Percentiles rank a stretch among this genome's conserved stretches.
Conservation (phyloP, 495 filamentous ascomycete species). For the Podospora bellae-mahoneyi region DNA sequence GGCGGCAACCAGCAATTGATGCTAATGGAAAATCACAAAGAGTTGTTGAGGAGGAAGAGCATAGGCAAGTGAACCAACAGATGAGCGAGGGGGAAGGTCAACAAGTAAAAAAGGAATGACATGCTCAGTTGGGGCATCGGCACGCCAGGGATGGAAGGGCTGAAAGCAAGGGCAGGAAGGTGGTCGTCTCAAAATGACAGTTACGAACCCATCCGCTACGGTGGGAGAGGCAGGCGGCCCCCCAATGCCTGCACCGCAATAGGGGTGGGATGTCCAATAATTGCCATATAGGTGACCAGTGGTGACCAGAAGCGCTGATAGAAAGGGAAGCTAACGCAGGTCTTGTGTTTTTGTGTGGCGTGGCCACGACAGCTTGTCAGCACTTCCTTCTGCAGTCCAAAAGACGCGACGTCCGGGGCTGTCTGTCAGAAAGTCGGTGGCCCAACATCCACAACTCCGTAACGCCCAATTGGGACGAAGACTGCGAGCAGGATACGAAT, state of each 20-base stretch:
- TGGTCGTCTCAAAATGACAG: not conserved
- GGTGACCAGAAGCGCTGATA: not conserved
- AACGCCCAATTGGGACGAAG: not conserved
- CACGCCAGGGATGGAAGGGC: conserved; percentile 10
- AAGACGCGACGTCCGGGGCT: not conserved
- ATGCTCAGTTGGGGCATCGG: conserved; percentile 1
- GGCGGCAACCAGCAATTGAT: not conserved
- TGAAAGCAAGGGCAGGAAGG: not conserved
- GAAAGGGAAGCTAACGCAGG: conserved; percentile 7
- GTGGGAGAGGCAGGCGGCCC: not conserved
- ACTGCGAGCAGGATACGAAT: not conserved
- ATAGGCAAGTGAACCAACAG: not conserved
- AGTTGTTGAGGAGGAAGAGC: not conserved
- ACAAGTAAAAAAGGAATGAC: conserved; percentile 1
- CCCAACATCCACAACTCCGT: not conserved
- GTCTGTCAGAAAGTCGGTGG: not conserved
- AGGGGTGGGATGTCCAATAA: not conserved
- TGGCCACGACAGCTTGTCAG: not conserved
- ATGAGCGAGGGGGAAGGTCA: not conserved
- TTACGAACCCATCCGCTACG: not conserved
- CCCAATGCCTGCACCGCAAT: not conserved
- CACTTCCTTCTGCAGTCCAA: not conserved
- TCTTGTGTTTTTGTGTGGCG: conserved; percentile 5
- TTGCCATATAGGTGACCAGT: not conserved
- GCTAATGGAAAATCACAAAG: not conserved